Evolutionary conservation across 768 basidiomycete species (phyloP).

Genomic region (Boletus huronensis): DNA sequence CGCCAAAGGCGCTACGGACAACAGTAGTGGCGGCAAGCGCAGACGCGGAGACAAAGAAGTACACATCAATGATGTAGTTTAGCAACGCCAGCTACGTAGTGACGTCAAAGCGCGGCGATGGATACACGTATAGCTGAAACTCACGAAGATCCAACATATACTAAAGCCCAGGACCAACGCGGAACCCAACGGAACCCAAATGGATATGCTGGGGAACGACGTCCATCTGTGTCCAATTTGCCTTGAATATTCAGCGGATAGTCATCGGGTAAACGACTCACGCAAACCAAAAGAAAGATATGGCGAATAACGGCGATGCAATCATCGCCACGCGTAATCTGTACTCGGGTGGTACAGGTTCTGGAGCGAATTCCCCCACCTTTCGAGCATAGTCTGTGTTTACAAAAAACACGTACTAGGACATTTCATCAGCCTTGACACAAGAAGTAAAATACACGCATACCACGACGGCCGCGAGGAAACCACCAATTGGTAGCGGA

Average conservation of each 20-base stretch:
- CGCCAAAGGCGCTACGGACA: slow-evolving; percentile 50
- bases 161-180: slow-evolving; percentile 51
- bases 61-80: slow-evolving; percentile 63
- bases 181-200: slow-evolving; percentile 52
- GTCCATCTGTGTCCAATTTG: slow-evolving; percentile 46
- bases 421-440: not conserved
- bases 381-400: slow-evolving; percentile 49
- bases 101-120: not conserved
- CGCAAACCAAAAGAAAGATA: slow-evolving; percentile 66
- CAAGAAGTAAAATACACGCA: slow-evolving; percentile 10
- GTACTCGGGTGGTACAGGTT: slow-evolving; percentile 58
- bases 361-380: slow-evolving; percentile 41
- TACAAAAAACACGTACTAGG: slow-evolving; percentile 44
- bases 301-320: slow-evolving; percentile 48
- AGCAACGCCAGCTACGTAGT: slow-evolving; percentile 44
- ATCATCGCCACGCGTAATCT: slow-evolving; percentile 48
- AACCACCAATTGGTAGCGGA: slow-evolving; percentile 54
- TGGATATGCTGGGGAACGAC: slow-evolving; percentile 47
- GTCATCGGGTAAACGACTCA: slow-evolving; percentile 22
- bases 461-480: slow-evolving; percentile 43
- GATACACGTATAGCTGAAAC: slow-evolving; percentile 20
- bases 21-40: slow-evolving; percentile 55
- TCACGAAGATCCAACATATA: slow-evolving; percentile 52
- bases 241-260: not conserved
- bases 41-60: slow-evolving; percentile 51